A percentile compares a stretch with the other conserved stretches of the same genome.
These are phyloP conservation scores for Rosa rugosa DNA, from an alignment of 306 rosid species.

Conservation along the genomic window DNA sequence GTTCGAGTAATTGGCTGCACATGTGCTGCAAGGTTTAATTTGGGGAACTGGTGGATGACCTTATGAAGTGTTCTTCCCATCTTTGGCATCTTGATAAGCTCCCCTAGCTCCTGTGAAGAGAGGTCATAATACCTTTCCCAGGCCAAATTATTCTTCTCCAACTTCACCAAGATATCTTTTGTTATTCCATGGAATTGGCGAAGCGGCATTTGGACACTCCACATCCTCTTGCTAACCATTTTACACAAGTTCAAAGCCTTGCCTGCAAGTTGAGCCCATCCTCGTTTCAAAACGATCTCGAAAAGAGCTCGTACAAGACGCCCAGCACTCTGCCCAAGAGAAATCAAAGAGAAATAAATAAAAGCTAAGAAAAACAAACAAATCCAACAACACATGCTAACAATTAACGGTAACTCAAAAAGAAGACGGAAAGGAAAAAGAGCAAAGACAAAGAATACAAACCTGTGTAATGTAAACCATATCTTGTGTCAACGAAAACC, in stretches of 20 bases:
- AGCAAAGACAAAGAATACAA: background rate
- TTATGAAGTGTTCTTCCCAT: constrained; percentile 88
- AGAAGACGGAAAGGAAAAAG: background rate
- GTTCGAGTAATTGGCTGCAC: constrained; percentile 96
- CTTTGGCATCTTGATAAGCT: constrained; percentile 76
- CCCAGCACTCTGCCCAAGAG: constrained; percentile 71
- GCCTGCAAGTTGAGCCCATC: constrained; percentile 95
- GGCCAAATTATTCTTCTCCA: constrained; percentile 91
- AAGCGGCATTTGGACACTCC: constrained; percentile 95
- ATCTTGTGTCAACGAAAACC: constrained; percentile 88
- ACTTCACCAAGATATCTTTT: constrained; percentile 62
- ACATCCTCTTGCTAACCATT: constrained; percentile 90
- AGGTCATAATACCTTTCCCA: constrained; percentile 98
- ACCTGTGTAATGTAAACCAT: constrained; percentile 99
- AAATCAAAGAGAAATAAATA: constrained; percentile 12
- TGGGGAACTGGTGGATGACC: constrained; percentile 87
- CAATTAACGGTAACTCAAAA: background rate
- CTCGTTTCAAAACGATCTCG: constrained; percentile 87
- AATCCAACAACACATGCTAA: background rate
- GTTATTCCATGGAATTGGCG: constrained; percentile 83
- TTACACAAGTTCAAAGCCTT: constrained; percentile 89
- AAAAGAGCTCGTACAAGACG: constrained; percentile 97
- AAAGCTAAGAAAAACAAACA: background rate
- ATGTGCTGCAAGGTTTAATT: constrained; percentile 88
- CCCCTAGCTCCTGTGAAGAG: constrained; percentile 91